A percentile compares a stretch with the other conserved stretches of the same genome.
These are phyloP conservation scores for Emmonsiellopsis sp. DNA, from an alignment of 2,329 filamentous ascomycete species.

Conservation along the genomic window DNA sequence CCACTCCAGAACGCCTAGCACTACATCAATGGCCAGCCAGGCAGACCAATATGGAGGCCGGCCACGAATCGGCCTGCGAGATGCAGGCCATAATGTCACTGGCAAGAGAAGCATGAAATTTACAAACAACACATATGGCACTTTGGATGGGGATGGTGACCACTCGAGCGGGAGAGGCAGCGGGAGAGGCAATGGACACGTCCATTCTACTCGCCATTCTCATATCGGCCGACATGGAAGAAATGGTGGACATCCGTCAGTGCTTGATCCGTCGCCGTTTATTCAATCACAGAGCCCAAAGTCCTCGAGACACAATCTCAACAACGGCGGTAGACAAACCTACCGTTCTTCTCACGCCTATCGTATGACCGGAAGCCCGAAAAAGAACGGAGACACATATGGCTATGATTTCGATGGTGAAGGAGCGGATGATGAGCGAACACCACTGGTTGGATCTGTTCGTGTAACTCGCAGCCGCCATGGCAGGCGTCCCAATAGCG, in stretches of 20 bases:
- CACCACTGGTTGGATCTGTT: slow-evolving; percentile 62
- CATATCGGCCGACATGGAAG: slow-evolving; percentile 74
- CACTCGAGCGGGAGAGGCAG: slow-evolving; percentile 54
- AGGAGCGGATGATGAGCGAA: slow-evolving; percentile 77
- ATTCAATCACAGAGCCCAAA: slow-evolving; percentile 51
- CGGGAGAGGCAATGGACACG: slow-evolving; percentile 49
- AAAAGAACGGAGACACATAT: slow-evolving; percentile 54
- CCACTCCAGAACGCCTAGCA: slow-evolving; percentile 90
- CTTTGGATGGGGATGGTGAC: slow-evolving; percentile 56
- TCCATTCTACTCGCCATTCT: slow-evolving; percentile 62
- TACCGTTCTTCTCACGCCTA: slow-evolving; percentile 50
- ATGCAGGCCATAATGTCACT: slow-evolving; percentile 50
- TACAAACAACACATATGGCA: slow-evolving; percentile 54
- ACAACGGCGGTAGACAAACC: slow-evolving; percentile 54
- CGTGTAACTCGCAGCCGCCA: slow-evolving; percentile 52
- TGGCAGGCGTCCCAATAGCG: slow-evolving; percentile 45
- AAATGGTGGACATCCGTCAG: slow-evolving; percentile 56
- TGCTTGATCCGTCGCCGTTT: slow-evolving; percentile 74
- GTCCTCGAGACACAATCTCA: slow-evolving; percentile 44
- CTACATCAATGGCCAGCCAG: slow-evolving; percentile 60
- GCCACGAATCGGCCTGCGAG: slow-evolving; percentile 59
- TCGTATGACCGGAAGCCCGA: slow-evolving; percentile 36
- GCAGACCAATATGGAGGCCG: slow-evolving; percentile 39
- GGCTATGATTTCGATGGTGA: slow-evolving; percentile 76
- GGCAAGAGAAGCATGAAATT: slow-evolving; percentile 97